Percentiles rank a stretch among this genome's conserved stretches.
phyloP scores from a whole-genome alignment of 1,284 basidiomycete species.

The Heterobasidion occidentale region DNA sequence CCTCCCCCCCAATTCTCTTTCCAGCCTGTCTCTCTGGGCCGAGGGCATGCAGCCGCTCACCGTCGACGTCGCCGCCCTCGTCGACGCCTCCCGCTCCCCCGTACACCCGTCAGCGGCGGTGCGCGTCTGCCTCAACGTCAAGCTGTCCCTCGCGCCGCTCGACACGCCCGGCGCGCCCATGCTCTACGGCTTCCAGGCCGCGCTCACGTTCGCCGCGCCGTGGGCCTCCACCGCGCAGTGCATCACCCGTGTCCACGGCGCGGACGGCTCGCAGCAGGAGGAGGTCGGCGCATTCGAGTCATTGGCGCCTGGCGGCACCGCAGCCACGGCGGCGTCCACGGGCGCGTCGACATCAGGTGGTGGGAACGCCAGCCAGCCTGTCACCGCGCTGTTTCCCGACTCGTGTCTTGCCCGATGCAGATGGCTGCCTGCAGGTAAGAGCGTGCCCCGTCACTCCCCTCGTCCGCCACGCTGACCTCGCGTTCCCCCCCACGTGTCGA shows the following conservation, averaged over 20 bases:
- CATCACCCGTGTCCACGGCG: constrained; percentile 49
- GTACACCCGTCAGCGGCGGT: constrained; percentile 15
- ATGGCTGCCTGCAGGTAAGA: constrained; percentile 44
- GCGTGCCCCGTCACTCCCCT: constrained; percentile 4
- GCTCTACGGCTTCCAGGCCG: constrained; percentile 54
- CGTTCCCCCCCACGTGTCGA: constrained; percentile 12
- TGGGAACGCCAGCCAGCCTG: constrained; percentile 6
- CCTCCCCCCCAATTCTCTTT: constrained; percentile 19
- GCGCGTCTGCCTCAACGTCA: constrained; percentile 39
- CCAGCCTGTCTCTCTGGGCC: constrained; percentile 45
- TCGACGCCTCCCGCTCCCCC: constrained; percentile 18
- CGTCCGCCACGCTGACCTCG: background rate
- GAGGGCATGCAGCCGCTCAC: constrained; percentile 59
- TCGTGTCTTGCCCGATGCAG: constrained; percentile 36
- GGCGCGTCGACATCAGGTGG: background rate
- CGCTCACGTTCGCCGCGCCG: constrained; percentile 42
- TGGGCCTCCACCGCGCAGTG: constrained; percentile 49
- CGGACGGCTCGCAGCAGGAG: constrained; percentile 37
- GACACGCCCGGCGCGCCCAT: constrained; percentile 39
- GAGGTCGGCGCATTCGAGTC: constrained; percentile 44
- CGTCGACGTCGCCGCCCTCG: constrained; percentile 43
- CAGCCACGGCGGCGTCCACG: background rate
- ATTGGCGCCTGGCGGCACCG: constrained; percentile 18
- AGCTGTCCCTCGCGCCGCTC: constrained; percentile 37
- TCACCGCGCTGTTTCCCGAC: constrained; percentile 12